Evolutionary conservation across 2,329 filamentous ascomycete species (phyloP), one percentile per base, ranked within the genome.

Genomic region (Fusarium algeriense): DNA sequence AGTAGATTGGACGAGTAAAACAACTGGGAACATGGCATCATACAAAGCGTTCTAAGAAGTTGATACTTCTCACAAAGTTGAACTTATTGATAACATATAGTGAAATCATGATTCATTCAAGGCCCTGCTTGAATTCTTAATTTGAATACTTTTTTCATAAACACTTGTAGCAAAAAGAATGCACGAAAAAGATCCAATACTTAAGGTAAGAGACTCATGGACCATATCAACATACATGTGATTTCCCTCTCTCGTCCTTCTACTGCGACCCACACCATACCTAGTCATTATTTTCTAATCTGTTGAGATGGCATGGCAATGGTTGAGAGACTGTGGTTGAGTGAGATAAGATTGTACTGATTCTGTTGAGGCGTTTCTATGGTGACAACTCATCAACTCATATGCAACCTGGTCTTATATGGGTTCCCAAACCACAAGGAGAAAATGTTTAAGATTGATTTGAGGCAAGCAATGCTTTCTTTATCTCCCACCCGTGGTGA

Each of bases 281-380:
- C 48, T 38, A 13, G 28, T 32, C 28, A n/a, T 52, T 37, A 43
- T 46, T n/a, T 15, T 20, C 37, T 34, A 26, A 23, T 38, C 35
- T 40, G 61, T 66, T 66, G 63, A 66, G 63, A 41, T 10, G 17
- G 20, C 20, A 19, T 23, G 6, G 13, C 9, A 38, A 30, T 46
- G 26, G 54, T 67, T 67, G 62, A 61, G 62, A 54, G 44, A 32
- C n/a, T 37, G 30, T 5, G 8, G 26, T 9, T 30, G 28, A 40
- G 41, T n/a, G n/a, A 49, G 32, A 48, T 23, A 60, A 28, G 20
- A 50, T 37, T 35, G 30, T 13, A 26, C 17, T 6, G 12, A 28
- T 67, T 67, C 55, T 55, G 64, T 67, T 67, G 64, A 67, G 64
- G 17, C 50, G 32, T 37, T 38, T 28, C 55, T 34, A 13, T 65